Conservation (phyloP, 441 rosid genomes). For the Gossypium trilobum region DNA sequence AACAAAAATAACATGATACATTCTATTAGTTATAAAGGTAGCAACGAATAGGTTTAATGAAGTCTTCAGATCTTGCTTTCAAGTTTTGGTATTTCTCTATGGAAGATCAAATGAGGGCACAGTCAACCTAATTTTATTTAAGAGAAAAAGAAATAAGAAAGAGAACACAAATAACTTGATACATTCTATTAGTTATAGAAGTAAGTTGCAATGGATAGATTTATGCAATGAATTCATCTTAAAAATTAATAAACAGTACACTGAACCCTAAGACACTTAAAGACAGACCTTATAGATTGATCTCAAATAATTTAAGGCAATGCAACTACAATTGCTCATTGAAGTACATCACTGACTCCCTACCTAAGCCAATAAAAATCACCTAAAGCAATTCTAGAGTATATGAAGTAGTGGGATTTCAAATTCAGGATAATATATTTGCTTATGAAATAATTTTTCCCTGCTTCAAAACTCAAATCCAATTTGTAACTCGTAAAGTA, state of each 20-base stretch:
- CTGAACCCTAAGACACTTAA: not conserved
- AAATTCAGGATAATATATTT: not conserved
- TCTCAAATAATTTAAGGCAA: not conserved
- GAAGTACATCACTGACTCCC: not conserved
- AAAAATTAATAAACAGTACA: not conserved
- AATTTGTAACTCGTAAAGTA: not conserved
- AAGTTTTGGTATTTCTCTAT: slow-evolving; percentile 19
- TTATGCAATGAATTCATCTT: not conserved
- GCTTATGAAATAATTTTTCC: not conserved
- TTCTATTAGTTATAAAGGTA: not conserved
- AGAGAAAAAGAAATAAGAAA: not conserved
- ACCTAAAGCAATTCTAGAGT: not conserved
- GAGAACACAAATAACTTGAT: not conserved
- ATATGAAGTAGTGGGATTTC: not conserved
- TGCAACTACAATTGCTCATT: not conserved
- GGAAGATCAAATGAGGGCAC: not conserved
- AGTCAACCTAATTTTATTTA: not conserved
- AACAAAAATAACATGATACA: not conserved
- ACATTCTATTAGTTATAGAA: not conserved
- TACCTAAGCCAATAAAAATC: not conserved
- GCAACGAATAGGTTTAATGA: not conserved
- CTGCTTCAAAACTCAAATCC: not conserved
- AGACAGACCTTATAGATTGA: not conserved
- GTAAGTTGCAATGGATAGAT: too few relatives aligned
- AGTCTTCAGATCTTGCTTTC: slow-evolving; percentile 40